These are phyloP conservation scores for Linnemannia elongata DNA, from an alignment of 192 early-diverging fungal genomes.

Conservation along the genomic window DNA sequence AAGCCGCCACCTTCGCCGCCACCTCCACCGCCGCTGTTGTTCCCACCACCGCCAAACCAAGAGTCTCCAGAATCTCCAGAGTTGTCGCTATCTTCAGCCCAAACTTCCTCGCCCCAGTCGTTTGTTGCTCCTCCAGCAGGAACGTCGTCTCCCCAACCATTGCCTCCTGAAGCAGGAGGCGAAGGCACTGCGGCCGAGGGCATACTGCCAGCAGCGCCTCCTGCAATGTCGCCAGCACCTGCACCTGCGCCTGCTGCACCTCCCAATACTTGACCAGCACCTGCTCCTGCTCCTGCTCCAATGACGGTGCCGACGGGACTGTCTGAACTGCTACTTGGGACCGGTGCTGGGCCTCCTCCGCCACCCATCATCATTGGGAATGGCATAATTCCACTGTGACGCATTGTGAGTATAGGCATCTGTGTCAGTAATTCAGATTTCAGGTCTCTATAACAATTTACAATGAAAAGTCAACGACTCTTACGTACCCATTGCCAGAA, in stretches of 20 bases:
- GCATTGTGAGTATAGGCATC: not conserved
- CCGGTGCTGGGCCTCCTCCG: slow-evolving; percentile 49
- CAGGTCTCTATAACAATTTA: not conserved
- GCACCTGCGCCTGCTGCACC: slow-evolving; percentile 24
- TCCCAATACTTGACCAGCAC: slow-evolving; percentile 34
- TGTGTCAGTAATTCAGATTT: not conserved
- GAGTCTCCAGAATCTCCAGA: slow-evolving; percentile 34
- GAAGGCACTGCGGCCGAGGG: slow-evolving; percentile 22
- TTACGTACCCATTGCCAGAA: slow-evolving; percentile 62
- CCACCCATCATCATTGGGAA: slow-evolving; percentile 63
- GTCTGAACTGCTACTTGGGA: slow-evolving; percentile 33
- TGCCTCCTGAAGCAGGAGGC: slow-evolving; percentile 2
- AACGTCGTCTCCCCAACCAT: not conserved
- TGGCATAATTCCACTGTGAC: slow-evolving; percentile 54
- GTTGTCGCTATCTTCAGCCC: slow-evolving; percentile 46
- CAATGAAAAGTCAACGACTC: not conserved
- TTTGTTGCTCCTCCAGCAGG: slow-evolving; percentile 33
- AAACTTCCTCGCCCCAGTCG: slow-evolving; percentile 59
- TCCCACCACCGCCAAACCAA: slow-evolving; percentile 34
- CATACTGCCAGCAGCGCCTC: slow-evolving; percentile 15
- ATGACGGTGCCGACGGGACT: slow-evolving; percentile 26
- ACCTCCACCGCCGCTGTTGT: slow-evolving; percentile 7
- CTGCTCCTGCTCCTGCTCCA: slow-evolving; percentile 35
- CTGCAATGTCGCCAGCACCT: slow-evolving; percentile 27
- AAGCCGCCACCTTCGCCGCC: slow-evolving; percentile 31